A percentile compares a stretch with the other conserved stretches of the same genome.
phyloP scores from a whole-genome alignment of 1,284 basidiomycete species.

The Caloboletus inedulis region DNA sequence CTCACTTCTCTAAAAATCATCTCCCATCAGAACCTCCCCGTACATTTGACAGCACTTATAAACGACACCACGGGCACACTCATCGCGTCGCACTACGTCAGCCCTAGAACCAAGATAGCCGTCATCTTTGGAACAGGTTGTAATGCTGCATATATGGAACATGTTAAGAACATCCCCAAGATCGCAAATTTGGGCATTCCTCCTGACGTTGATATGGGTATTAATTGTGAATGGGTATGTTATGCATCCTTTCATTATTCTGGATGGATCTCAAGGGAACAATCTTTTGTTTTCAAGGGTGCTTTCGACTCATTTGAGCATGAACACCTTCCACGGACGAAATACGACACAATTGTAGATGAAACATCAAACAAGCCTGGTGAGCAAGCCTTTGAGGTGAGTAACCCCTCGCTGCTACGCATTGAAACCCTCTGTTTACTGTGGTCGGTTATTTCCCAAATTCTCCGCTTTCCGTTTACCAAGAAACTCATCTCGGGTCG shows the following conservation, averaged over 20 bases:
- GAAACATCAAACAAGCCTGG: conserved; percentile 94
- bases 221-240: conserved; percentile 93
- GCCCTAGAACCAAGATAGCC: conserved; percentile 86
- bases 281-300: conserved; percentile 51
- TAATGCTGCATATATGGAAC: conserved; percentile 98
- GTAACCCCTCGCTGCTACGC: neutral
- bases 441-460: neutral
- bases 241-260: neutral
- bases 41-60: conserved; percentile 81
- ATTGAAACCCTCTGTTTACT: neutral
- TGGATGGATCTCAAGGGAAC: neutral
- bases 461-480: neutral
- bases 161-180: conserved; percentile 74
- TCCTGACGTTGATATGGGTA: conserved; percentile 77
- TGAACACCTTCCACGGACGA: conserved; percentile 90
- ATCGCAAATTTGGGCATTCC: conserved; percentile 75
- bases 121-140: conserved; percentile 98
- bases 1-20: neutral
- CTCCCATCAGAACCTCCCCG: conserved; percentile 57
- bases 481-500: conserved; percentile 98
- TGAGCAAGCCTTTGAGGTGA: conserved; percentile 88
- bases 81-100: conserved; percentile 96
- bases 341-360: conserved; percentile 93
- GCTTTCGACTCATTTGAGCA: conserved; percentile 97
- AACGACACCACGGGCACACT: conserved; percentile 98